These are phyloP conservation scores for Cutaneotrichosporon cutaneum DNA, from an alignment of 1,284 basidiomycete genomes.

Conservation along the genomic window DNA sequence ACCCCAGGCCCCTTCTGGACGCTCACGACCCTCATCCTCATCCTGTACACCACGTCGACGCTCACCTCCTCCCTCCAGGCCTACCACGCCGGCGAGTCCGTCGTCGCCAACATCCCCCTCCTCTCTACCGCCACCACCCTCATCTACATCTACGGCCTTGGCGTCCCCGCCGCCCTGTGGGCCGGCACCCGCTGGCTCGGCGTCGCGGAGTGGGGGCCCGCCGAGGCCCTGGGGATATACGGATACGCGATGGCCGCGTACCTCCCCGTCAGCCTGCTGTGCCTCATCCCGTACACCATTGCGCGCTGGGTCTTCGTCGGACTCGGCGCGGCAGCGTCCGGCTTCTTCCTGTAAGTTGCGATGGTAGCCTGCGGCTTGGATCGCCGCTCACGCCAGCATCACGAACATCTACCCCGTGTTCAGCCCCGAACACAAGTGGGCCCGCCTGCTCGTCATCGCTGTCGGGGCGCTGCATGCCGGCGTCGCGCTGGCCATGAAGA, in stretches of 20 bases:
- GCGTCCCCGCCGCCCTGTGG: slow-evolving; percentile 67
- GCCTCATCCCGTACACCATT: slow-evolving; percentile 73
- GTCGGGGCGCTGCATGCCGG: slow-evolving; percentile 69
- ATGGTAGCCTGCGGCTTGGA: neutral
- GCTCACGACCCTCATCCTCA: slow-evolving; percentile 84
- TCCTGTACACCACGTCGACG: slow-evolving; percentile 85
- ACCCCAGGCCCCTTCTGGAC: slow-evolving; percentile 85
- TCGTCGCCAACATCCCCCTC: slow-evolving; percentile 66
- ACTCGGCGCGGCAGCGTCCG: slow-evolving; percentile 69
- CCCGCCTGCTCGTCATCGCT: slow-evolving; percentile 71
- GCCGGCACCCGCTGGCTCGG: slow-evolving; percentile 74
- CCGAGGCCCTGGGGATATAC: slow-evolving; percentile 62
- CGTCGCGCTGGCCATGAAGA: slow-evolving; percentile 76
- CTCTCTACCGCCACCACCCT: slow-evolving; percentile 76
- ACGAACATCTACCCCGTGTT: slow-evolving; percentile 86
- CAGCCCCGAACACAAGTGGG: slow-evolving; percentile 78
- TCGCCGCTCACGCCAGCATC: slow-evolving; percentile 45
- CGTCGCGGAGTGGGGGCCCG: slow-evolving; percentile 77
- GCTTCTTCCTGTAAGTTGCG: slow-evolving; percentile 67
- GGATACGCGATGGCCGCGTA: slow-evolving; percentile 56
- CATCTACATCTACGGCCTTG: slow-evolving; percentile 82
- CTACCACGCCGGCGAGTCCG: slow-evolving; percentile 63
- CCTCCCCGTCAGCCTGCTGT: slow-evolving; percentile 68
- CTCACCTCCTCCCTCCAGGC: slow-evolving; percentile 76
- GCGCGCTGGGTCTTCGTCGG: slow-evolving; percentile 76